A percentile compares a stretch with the other conserved stretches of the same genome.
Conservation (phyloP, 2,329 filamentous ascomycete species). For the Byssothecium circinans region DNA sequence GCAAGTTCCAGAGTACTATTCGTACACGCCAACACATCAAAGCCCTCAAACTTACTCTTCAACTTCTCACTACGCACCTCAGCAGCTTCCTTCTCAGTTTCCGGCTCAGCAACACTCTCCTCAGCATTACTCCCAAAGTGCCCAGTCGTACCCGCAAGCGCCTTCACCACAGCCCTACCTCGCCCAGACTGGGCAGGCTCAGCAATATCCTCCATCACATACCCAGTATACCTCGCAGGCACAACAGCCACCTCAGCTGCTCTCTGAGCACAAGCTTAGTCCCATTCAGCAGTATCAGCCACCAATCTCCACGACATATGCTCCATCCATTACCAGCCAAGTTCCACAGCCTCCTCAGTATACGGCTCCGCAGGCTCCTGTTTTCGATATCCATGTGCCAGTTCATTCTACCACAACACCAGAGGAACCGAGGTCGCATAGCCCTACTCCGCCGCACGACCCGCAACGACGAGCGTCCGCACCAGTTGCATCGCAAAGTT, state of each 20-base stretch:
- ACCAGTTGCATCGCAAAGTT: constrained; percentile 31
- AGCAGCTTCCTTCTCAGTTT: constrained; percentile 24
- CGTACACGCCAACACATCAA: constrained; percentile 29
- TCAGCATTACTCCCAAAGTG: constrained; percentile 6
- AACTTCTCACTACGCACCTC: constrained; percentile 24
- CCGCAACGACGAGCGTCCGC: constrained; percentile 35
- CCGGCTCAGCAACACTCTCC: constrained; percentile 22
- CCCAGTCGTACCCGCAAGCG: constrained; percentile 27
- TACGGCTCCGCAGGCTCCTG: constrained; percentile 22
- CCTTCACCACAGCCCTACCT: constrained; percentile 31
- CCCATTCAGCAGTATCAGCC: constrained; percentile 23
- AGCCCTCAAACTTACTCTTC: constrained; percentile 28
- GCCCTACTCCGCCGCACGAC: constrained; percentile 22
- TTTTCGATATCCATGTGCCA: constrained; percentile 26
- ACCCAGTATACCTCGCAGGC: constrained; percentile 25
- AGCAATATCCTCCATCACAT: constrained; percentile 23
- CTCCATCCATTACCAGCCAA: constrained; percentile 22
- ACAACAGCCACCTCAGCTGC: constrained; percentile 10
- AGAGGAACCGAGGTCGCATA: constrained; percentile 17
- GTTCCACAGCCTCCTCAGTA: constrained; percentile 29
- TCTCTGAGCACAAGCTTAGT: constrained; percentile 10
- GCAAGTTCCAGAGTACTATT: constrained; percentile 35
- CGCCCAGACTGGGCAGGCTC: constrained; percentile 20
- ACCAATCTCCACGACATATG: constrained; percentile 20
- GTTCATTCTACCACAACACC: constrained; percentile 20